A percentile compares a stretch with the other conserved stretches of the same genome.
phyloP scores from a whole-genome alignment of 2,329 filamentous ascomycete species.

The Fusarium illudens region DNA sequence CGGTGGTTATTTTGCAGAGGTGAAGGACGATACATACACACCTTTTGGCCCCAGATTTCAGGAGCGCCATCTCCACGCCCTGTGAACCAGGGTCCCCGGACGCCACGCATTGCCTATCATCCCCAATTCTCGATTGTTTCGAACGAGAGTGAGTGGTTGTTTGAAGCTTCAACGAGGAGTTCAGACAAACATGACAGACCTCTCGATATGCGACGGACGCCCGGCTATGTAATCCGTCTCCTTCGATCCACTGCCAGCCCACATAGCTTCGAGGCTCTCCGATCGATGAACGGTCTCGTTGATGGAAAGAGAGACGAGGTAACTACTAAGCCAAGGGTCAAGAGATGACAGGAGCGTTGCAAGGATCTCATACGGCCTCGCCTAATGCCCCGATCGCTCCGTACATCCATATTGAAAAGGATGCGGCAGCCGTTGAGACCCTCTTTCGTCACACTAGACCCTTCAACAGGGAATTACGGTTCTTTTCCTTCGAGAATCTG shows the following conservation, averaged over 20 bases:
- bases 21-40: slow-evolving; percentile 22
- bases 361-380: background rate
- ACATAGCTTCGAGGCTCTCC: background rate
- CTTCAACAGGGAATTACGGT: slow-evolving; percentile 16
- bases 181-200: slow-evolving; percentile 1
- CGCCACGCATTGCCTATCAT: slow-evolving; percentile 25
- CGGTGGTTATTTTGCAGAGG: slow-evolving; percentile 5
- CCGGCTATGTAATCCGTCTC: background rate
- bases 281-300: background rate
- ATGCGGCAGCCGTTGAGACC: background rate
- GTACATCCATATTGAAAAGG: background rate
- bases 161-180: slow-evolving; percentile 5
- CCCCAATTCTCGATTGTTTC: slow-evolving; percentile 10
- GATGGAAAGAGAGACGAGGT: background rate
- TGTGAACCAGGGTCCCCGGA: slow-evolving; percentile 13
- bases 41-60: slow-evolving; percentile 42
- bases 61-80: slow-evolving; percentile 33
- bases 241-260: background rate
- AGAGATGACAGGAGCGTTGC: background rate
- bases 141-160: slow-evolving; percentile 4
- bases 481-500: slow-evolving; percentile 32
- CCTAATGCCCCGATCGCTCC: background rate
- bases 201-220: slow-evolving; percentile 5
- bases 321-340: background rate
- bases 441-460: slow-evolving; percentile 15